Percentiles rank a stretch among this genome's conserved stretches.
Conservation (phyloP, 164 flowering plant species). For the Vitis amurensis region DNA sequence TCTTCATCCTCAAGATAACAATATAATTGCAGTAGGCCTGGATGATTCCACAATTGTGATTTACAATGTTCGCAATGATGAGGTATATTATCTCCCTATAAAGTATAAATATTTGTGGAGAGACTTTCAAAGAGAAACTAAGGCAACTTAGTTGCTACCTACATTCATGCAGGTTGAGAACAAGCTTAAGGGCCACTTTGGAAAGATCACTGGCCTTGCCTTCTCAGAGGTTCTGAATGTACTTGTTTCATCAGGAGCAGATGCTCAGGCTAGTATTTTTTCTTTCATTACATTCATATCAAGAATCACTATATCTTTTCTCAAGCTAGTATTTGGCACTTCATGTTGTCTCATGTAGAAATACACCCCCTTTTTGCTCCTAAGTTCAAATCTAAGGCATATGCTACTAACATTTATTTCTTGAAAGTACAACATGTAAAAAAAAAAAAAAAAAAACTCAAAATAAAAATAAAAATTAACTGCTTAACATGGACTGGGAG, state of each 20-base stretch:
- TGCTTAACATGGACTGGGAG: no score
- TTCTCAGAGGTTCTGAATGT: conserved; percentile 30
- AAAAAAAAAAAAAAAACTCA: no score
- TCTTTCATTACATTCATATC: not conserved
- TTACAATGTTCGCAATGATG: conserved; percentile 31
- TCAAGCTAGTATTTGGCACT: no score
- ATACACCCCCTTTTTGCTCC: no score
- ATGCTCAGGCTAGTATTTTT: conserved; percentile 32
- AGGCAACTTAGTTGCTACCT: not conserved
- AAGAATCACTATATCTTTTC: no score
- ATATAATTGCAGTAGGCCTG: conserved; percentile 51
- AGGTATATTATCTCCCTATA: conserved; percentile 17
- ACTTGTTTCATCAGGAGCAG: conserved; percentile 44
- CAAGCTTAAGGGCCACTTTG: conserved; percentile 31
- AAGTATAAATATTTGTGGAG: not conserved
- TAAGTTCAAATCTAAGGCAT: no score
- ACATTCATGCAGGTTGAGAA: conserved; percentile 26
- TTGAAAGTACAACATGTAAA: no score
- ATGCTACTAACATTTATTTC: no score
- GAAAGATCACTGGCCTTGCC: conserved; percentile 33
- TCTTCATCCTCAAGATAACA: conserved; percentile 51
- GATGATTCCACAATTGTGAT: conserved; percentile 39
- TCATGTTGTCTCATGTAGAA: no score
- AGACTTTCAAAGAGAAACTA: not conserved
- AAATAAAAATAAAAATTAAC: no score